Percentiles rank a stretch among this genome's conserved stretches.
phyloP scores from a whole-genome alignment of 306 rosid genomes.

The Aeschynomene evenia region DNA sequence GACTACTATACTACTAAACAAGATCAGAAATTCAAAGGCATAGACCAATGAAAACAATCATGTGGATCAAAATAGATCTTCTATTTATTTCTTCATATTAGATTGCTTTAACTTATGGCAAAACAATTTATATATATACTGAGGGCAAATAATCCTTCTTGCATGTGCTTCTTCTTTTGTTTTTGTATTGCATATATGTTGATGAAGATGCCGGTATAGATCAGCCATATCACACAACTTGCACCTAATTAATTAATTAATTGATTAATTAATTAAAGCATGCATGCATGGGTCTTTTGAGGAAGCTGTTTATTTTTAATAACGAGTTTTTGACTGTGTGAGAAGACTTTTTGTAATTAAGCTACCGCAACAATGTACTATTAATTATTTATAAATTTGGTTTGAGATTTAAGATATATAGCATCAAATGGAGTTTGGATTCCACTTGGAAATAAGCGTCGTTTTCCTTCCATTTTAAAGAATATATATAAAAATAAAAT shows the following conservation, averaged over 20 bases:
- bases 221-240: constrained; percentile 26
- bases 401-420: constrained; percentile 10
- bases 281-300: neutral
- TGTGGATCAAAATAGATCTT: neutral
- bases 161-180: constrained; percentile 18
- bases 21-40: neutral
- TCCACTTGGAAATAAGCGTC: neutral
- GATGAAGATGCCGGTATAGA: constrained; percentile 19
- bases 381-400: neutral
- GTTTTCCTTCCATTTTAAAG: constrained; percentile 6
- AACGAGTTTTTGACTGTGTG: neutral
- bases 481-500: too few relatives aligned
- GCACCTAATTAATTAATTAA: constrained; percentile 13
- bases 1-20: neutral
- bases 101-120: constrained; percentile 28
- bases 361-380: neutral
- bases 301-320: neutral
- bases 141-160: neutral
- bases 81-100: neutral
- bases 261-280: too few relatives aligned
- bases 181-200: neutral
- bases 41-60: neutral
- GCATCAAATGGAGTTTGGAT: neutral
- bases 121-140: constrained; percentile 14
- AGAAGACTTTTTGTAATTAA: neutral